Conservation (phyloP, 1,284 basidiomycete genomes). For the Leccinum griseonigrum region DNA sequence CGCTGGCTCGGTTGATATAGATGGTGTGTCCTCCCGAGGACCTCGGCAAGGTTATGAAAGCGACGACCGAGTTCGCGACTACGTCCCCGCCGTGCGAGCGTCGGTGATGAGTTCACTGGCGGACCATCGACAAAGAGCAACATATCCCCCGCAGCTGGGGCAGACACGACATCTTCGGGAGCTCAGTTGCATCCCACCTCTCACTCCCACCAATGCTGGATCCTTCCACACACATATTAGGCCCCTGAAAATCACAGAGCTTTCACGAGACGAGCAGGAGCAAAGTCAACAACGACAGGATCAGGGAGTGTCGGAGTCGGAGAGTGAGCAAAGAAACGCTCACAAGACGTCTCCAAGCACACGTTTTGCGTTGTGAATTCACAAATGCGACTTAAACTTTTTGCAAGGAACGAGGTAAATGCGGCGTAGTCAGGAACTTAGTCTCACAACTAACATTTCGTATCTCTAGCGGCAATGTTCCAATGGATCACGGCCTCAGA, state of each 20-base stretch:
- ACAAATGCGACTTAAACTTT: constrained; percentile 86
- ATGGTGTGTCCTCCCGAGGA: constrained; percentile 53
- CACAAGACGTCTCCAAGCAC: constrained; percentile 76
- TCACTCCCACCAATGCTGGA: constrained; percentile 58
- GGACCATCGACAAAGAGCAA: not conserved
- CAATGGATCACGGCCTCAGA: constrained; percentile 96
- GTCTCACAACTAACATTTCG: constrained; percentile 1
- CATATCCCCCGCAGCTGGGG: constrained; percentile 1
- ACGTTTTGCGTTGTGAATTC: constrained; percentile 94
- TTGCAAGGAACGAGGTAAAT: constrained; percentile 82
- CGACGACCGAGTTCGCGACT: constrained; percentile 36
- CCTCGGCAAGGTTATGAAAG: constrained; percentile 45
- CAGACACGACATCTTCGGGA: constrained; percentile 30
- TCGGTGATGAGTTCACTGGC: too few species aligned
- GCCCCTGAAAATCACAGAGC: constrained; percentile 39
- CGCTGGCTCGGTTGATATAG: constrained; percentile 31
- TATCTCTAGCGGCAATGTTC: constrained; percentile 78
- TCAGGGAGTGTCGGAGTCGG: constrained; percentile 13
- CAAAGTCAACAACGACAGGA: constrained; percentile 22
- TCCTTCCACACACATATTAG: constrained; percentile 65
- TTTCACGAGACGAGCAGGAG: constrained; percentile 25
- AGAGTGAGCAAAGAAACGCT: constrained; percentile 38
- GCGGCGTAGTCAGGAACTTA: not conserved
- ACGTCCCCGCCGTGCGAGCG: constrained; percentile 33
- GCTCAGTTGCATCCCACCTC: constrained; percentile 36